Percentiles rank a stretch among this genome's conserved stretches.
Evolutionary conservation across 1,284 basidiomycete species (phyloP).

Genomic region (Tilletia setariae): DNA sequence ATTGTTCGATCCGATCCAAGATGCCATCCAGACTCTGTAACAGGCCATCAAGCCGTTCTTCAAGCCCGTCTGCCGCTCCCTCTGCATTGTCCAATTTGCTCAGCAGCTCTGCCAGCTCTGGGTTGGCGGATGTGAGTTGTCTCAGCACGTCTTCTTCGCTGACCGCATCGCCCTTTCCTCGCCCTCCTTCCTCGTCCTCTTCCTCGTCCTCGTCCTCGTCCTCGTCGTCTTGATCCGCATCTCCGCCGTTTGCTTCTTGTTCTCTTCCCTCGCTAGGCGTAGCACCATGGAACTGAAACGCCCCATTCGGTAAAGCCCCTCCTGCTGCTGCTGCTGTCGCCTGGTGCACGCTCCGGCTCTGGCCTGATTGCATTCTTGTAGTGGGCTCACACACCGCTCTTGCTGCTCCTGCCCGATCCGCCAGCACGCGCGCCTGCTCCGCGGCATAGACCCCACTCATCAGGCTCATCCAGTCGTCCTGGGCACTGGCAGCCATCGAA

Average conservation of each 20-base stretch:
- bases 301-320: too few relatives aligned
- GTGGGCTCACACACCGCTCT: conserved; percentile 20
- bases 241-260: conserved; percentile 21
- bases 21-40: conserved; percentile 27
- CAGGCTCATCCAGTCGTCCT: conserved; percentile 2
- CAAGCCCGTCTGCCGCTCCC: conserved; percentile 31
- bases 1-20: conserved; percentile 18
- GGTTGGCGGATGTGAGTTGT: background rate
- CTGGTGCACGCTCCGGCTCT: background rate
- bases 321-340: too few relatives aligned
- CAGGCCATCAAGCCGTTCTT: conserved; percentile 30
- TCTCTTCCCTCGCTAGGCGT: background rate
- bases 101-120: conserved; percentile 26
- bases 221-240: conserved; percentile 33
- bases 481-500: background rate
- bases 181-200: too few relatives aligned
- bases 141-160: conserved; percentile 16
- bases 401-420: background rate
- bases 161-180: too few relatives aligned
- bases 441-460: background rate
- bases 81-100: conserved; percentile 27
- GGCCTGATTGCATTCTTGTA: conserved; percentile 14
- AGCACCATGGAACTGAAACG: too few relatives aligned
- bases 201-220: conserved; percentile 26
- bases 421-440: background rate